Percentiles rank a stretch among this genome's conserved stretches.
phyloP scores from a whole-genome alignment of 495 filamentous ascomycete species.

The Eremomyces bilateralis region DNA sequence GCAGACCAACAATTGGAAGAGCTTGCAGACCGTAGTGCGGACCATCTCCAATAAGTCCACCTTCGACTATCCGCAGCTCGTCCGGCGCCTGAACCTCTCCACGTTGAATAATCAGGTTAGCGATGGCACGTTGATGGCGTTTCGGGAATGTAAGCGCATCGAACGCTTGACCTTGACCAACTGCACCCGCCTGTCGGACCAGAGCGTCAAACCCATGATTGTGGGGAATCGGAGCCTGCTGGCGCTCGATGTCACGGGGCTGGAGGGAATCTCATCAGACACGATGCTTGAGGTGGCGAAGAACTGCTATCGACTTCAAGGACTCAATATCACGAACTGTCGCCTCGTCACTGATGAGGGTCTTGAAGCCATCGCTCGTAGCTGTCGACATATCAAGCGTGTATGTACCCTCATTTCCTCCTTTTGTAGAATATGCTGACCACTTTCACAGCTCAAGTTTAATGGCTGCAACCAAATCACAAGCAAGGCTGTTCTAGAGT shows the following conservation, averaged over 20 bases:
- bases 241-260: constrained; percentile 73
- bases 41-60: constrained; percentile 46
- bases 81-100: constrained; percentile 78
- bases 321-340: constrained; percentile 82
- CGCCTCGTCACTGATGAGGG: constrained; percentile 66
- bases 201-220: constrained; percentile 58
- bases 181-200: constrained; percentile 67
- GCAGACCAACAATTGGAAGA: constrained; percentile 64
- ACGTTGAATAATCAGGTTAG: constrained; percentile 53
- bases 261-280: constrained; percentile 58
- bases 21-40: constrained; percentile 51
- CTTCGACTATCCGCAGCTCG: constrained; percentile 68
- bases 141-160: constrained; percentile 68
- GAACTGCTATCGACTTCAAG: constrained; percentile 69
- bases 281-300: constrained; percentile 62
- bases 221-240: constrained; percentile 60
- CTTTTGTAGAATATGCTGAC: constrained; percentile 1
- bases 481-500: constrained; percentile 57
- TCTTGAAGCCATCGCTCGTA: constrained; percentile 58
- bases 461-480: constrained; percentile 68
- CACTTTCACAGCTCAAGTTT: constrained; percentile 52
- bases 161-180: constrained; percentile 88
- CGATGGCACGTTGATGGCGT: constrained; percentile 70
- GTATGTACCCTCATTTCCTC: constrained; percentile 25
- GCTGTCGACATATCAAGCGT: constrained; percentile 69